Evolutionary conservation across 352 stramenopile species (phyloP), one percentile per base, ranked within the genome.

Genomic region (Globisporangium parvum): DNA sequence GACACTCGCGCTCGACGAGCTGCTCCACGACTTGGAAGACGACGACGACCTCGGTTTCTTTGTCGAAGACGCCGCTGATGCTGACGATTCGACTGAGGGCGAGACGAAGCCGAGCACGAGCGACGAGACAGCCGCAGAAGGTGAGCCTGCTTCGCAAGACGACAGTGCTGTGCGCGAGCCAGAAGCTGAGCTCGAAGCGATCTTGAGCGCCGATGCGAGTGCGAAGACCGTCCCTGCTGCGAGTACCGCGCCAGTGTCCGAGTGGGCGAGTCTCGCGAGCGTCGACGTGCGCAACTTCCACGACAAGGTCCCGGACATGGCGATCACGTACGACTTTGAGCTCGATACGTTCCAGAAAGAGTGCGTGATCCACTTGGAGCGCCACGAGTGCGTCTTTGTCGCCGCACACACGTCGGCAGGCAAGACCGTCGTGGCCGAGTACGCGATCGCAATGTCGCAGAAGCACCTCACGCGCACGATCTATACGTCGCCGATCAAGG

Each of bases 401-500:
- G 92, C 95, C 11, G 96, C 96, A 4, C 96, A 99, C 57, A 99
- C 97, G 6, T 98, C 90, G 0, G 95, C 96, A 12, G 96, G 97
- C 18, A 99, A 99, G 77, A 99, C 97, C 2, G 96, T 98, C 6
- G 80, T 98, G 10, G 96, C 96, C n/a, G 96, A 99, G 63, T 99
- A 99, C 69, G 96, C 96, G 17, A 98, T 99, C 62, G 96, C 93
- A 0, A 87, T 98, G 73, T 93, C 89, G 2, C 77, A 96, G 57
- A 90, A 93, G 58, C 79, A 94, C 69, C 91, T 91, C 72, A 91
- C 78, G 24, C 78, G 95, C 42, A 95, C 83, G 33, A 97, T 99
- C 54, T 99, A 99, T 76, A 99, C 97, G 23, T 98, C 91, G 37
- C 96, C 97, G 0, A 99, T 99, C 63, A 99, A 99, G 67, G 96